Base-by-base conservation (phyloP, 2,329 filamentous ascomycete species). In the Trichoderma sp. region DNA sequence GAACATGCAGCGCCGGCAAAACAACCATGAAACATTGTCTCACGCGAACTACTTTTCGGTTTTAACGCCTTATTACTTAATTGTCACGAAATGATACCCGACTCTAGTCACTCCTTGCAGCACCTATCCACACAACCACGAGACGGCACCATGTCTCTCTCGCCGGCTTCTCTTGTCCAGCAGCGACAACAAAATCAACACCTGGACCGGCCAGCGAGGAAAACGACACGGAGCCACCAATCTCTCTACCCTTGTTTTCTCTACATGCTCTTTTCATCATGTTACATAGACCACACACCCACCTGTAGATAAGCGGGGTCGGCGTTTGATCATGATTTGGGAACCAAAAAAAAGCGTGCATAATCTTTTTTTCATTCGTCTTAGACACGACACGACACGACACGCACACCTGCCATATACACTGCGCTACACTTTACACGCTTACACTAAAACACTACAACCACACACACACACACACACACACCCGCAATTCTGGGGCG, bases 21-120 rank as follows among this genome's bases (percentile, higher is more conserved):
- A 35, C 29, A 53, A 50, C 52, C 39, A 58, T 57, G 63, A 66
- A 66, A 54, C 48, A 60, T 61, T 58, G 52, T 67, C 45, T 67
- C 52, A 69, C 50, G 53, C 54, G 15, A 64, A 32, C 25, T 50
- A 57, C 22, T 63, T 66, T 59, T 29, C 56, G 42, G 45, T 58
- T 37, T 59, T 54, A 59, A 48, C 66, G 42, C 34, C 57, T 53
- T 69, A 69, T 48, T 67, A 37, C 35, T 67, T 69, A 69, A 69
- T 69, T 37, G 37, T 25, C 66, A 58, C 56, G 52, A 68, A 52
- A 67, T 63, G 64, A 67, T 67, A 67, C 64, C 68, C 68, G 60
- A 69, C 64, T 69, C 58, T 67, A 50, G 68, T 67, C 68, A 39
- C 58, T 69, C 68, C 50, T 69, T 69, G 29, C 29, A 12, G 48